These are phyloP conservation scores for Forsythia suspensa DNA, from an alignment of 257 asterid genomes.

Conservation along the genomic window DNA sequence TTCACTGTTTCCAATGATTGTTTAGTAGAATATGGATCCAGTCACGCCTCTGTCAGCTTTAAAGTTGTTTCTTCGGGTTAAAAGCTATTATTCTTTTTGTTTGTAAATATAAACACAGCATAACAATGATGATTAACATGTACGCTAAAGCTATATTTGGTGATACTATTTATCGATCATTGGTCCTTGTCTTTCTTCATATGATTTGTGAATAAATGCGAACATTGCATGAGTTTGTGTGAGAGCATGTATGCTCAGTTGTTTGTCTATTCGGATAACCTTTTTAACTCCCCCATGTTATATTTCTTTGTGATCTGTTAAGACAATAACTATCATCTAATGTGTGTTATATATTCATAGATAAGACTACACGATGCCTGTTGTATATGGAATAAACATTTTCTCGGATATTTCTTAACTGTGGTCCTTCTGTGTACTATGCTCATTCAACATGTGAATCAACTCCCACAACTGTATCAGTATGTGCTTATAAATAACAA, in stretches of 20 bases:
- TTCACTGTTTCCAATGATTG: neutral
- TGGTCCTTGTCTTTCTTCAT: neutral
- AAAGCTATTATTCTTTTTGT: conserved; percentile 1
- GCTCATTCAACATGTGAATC: neutral
- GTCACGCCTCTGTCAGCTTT: neutral
- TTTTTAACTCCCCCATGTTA: neutral
- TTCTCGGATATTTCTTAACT: neutral
- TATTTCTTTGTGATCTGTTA: too few species aligned
- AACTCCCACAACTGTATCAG: neutral
- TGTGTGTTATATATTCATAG: neutral
- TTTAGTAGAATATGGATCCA: conserved; percentile 13
- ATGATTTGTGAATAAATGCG: neutral
- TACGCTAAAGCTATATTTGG: neutral
- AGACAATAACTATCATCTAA: too few species aligned
- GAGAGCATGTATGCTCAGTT: neutral
- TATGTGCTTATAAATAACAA: neutral
- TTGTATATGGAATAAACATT: too few species aligned
- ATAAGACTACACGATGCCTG: neutral
- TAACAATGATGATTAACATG: neutral
- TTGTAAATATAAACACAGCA: conserved; percentile 9
- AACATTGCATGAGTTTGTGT: neutral
- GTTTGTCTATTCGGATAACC: neutral
- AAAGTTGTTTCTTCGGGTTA: conserved; percentile 5
- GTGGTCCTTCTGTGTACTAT: neutral
- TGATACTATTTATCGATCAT: neutral